These are phyloP conservation scores for Boletus semigastroideus DNA, from an alignment of 1,284 basidiomycete species.

Conservation along the genomic window DNA sequence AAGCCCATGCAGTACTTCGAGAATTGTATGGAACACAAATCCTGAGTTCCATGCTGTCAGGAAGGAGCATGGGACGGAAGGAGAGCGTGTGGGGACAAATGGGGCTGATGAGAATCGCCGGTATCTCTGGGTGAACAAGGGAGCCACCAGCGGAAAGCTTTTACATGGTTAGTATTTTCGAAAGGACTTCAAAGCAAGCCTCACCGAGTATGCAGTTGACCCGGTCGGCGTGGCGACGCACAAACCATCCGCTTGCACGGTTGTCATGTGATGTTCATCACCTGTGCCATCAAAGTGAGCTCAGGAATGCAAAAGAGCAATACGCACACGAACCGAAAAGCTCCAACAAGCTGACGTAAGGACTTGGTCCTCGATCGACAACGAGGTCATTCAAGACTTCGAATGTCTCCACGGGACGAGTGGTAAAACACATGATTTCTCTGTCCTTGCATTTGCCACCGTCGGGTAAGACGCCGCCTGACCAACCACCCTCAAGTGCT, in stretches of 20 bases:
- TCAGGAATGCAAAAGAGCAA: neutral
- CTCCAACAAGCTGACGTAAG: conserved; percentile 95
- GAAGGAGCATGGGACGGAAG: conserved; percentile 97
- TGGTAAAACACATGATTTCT: conserved; percentile 98
- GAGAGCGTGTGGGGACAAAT: conserved; percentile 99
- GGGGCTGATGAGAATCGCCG: conserved; percentile 93
- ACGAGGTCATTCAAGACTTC: conserved; percentile 98
- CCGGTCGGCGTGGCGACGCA: conserved; percentile 97
- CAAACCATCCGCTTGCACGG: conserved; percentile 97
- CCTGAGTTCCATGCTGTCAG: conserved; percentile 97
- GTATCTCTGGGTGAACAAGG: conserved; percentile 97
- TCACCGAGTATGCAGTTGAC: conserved; percentile 94
- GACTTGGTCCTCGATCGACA: conserved; percentile 96
- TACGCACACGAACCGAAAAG: conserved; percentile 76
- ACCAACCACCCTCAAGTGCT: conserved; percentile 79
- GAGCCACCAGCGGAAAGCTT: conserved; percentile 97
- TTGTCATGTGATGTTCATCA: conserved; percentile 99
- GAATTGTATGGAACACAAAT: conserved; percentile 99
- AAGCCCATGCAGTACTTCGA: conserved; percentile 97
- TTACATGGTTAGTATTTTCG: conserved; percentile 15
- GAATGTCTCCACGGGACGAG: conserved; percentile 93
- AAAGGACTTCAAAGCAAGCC: conserved; percentile 21
- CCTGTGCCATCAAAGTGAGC: conserved; percentile 48
- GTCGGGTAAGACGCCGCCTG: conserved; percentile 40
- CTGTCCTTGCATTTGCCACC: conserved; percentile 74